Conservation (phyloP, 768 basidiomycete species). For the Phanerochaete carnosa region DNA sequence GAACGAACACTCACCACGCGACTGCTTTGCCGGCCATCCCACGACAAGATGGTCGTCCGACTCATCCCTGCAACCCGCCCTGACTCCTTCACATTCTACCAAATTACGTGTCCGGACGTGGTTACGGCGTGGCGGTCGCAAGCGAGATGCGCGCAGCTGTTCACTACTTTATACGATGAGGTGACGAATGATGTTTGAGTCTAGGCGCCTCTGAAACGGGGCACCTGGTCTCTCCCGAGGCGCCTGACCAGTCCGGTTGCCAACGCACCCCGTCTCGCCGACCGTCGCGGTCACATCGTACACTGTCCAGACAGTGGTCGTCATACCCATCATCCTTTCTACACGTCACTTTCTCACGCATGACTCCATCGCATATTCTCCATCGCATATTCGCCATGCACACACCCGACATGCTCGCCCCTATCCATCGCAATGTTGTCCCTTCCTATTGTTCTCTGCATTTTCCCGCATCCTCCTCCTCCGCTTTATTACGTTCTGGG, state of each 20-base stretch:
- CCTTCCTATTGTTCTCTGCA: not conserved
- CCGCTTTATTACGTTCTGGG: not conserved
- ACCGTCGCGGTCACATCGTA: not conserved
- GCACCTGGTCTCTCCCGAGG: not conserved
- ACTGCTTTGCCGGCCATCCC: not conserved
- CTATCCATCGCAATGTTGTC: not conserved
- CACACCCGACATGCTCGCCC: not conserved
- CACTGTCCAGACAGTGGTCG: not conserved
- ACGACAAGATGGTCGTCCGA: not conserved
- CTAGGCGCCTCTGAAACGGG: not conserved
- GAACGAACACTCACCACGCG: not conserved
- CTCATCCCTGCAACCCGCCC: not conserved
- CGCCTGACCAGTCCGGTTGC: constrained; percentile 2
- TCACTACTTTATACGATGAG: not conserved
- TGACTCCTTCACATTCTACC: not conserved
- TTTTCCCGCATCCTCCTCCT: not conserved
- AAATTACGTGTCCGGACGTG: not conserved
- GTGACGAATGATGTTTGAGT: constrained; percentile 1
- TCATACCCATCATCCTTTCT: not conserved
- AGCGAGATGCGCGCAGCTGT: not conserved
- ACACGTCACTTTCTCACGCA: too few relatives aligned
- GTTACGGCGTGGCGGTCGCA: not conserved
- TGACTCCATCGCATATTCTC: not conserved
- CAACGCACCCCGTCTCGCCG: not conserved
- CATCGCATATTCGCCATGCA: not conserved